Evolutionary conservation across 1,284 basidiomycete species (phyloP).

Genomic region (Sanguinoderma infundibulare): DNA sequence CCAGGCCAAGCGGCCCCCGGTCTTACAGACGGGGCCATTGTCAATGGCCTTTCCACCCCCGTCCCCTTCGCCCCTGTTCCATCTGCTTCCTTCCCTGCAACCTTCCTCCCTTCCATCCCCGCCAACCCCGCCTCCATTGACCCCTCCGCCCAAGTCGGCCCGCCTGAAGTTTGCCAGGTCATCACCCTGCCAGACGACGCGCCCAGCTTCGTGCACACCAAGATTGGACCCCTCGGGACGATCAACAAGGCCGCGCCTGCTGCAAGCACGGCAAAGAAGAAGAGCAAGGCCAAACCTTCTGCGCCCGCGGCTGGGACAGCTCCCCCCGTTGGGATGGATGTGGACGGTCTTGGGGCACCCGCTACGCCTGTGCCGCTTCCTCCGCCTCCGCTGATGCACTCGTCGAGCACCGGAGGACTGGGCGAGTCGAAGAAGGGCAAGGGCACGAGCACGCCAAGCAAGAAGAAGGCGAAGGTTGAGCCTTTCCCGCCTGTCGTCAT

Average conservation of each 20-base stretch:
- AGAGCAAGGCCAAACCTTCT: slow-evolving; percentile 38
- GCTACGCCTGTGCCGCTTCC: slow-evolving; percentile 9
- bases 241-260: slow-evolving; percentile 47
- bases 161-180: slow-evolving; percentile 28
- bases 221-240: slow-evolving; percentile 79
- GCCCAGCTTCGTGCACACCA: slow-evolving; percentile 58
- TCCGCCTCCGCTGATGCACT: slow-evolving; percentile 21
- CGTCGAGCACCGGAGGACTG: slow-evolving; percentile 16
- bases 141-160: not conserved
- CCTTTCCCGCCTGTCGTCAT: slow-evolving; percentile 53
- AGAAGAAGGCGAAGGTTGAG: slow-evolving; percentile 38
- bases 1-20: not conserved
- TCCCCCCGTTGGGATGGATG: not conserved
- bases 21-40: not conserved
- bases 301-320: slow-evolving; percentile 13
- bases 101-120: slow-evolving; percentile 5
- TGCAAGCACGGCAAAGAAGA: slow-evolving; percentile 41
- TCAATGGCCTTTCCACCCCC: not conserved
- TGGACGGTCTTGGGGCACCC: slow-evolving; percentile 5
- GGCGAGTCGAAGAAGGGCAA: slow-evolving; percentile 36
- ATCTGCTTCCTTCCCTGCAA: not conserved
- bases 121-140: not conserved
- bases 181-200: slow-evolving; percentile 64
- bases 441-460: slow-evolving; percentile 34
- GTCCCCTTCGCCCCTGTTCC: too few relatives aligned